These are phyloP conservation scores for Kalmanozyma brasiliensis DNA, from an alignment of 1,284 basidiomycete species.

Conservation along the genomic window DNA sequence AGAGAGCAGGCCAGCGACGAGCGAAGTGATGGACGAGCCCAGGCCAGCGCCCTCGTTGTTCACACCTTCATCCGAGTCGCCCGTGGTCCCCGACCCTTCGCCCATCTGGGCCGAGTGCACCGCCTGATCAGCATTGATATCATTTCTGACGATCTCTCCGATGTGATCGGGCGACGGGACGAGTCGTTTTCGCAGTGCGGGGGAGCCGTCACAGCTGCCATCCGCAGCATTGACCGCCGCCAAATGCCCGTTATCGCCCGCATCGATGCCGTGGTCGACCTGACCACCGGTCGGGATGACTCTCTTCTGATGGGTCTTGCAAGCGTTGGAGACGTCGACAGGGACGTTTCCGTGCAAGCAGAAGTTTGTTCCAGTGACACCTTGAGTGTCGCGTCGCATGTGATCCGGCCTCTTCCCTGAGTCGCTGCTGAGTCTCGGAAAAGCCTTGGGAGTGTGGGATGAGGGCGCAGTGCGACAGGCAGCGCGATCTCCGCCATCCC, in stretches of 20 bases:
- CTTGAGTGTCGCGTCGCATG: neutral
- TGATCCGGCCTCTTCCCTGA: neutral
- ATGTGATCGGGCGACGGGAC: conserved; percentile 3
- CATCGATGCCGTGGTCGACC: too few relatives aligned
- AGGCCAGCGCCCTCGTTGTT: too few relatives aligned
- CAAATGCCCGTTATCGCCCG: too few relatives aligned
- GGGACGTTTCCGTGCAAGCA: conserved; percentile 21
- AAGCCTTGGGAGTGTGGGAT: neutral
- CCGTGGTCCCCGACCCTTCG: too few relatives aligned
- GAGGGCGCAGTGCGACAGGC: conserved; percentile 5
- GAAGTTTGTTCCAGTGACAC: neutral
- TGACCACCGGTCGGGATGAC: conserved; percentile 1
- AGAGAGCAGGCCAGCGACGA: neutral
- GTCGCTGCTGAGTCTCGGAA: neutral
- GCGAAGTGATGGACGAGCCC: too few relatives aligned
- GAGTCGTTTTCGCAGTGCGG: too few relatives aligned
- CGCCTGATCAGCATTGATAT: conserved; percentile 5
- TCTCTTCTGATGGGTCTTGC: conserved; percentile 4
- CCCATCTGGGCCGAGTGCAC: neutral
- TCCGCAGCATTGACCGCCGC: too few relatives aligned
- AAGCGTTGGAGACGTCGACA: conserved; percentile 6
- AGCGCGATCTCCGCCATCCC: conserved; percentile 30
- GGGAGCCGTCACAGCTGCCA: too few relatives aligned
- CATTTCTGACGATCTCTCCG: conserved; percentile 8
- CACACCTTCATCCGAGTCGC: too few relatives aligned